Base-by-base conservation (phyloP, 495 filamentous ascomycete species). In the Penicillium paxilli region DNA sequence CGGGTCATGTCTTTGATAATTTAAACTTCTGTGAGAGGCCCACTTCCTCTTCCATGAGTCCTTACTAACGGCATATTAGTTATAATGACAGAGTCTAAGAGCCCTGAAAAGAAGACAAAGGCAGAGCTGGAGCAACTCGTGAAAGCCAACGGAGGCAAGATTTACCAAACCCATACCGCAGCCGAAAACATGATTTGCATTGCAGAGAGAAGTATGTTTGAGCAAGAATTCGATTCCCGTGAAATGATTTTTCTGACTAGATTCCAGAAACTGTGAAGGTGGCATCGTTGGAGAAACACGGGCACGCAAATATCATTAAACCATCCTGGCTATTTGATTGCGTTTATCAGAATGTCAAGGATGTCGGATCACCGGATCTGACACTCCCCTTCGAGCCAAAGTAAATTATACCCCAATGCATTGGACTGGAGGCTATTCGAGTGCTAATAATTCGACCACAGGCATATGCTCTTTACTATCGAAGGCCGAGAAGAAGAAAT, bases 321-420 rank as follows among this genome's bases (percentile, higher is more conserved):
- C 89, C 92, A 5, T 80, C 78, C 12, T 99, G 94, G 94, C 70
- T 97, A 10, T 76, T 92, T 26, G 91, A 97, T 65, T 94, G 89
- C 57, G 78, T 91, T 49, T 76, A 73, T 57, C 87, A 90, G 59
- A 76, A 69, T 17, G 79, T 90, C 46, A 73, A 77, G 11, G 90
- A 94, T 62, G 72, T 72, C 11, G 76, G 79, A 7, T 68, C 80
- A 21, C 65, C 77, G 0, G 80, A 79, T 28, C 73, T 84, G 22
- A 67, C 90, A 21, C 70, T 92, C 8, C 89, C 90, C 1, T 80
- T 83, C 25, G 90, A 94, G 62, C 82, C 86, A 5, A 80, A 80
- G 41, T 87, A 84, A 55, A 67, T 77, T 42, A 8, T 9, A 32
- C 45, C 30, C n/a, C 24, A n/a, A n/a, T n/a, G n/a, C n/a, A 17